Base-by-base conservation (phyloP, 768 basidiomycete genomes). In the Imleria badia region DNA sequence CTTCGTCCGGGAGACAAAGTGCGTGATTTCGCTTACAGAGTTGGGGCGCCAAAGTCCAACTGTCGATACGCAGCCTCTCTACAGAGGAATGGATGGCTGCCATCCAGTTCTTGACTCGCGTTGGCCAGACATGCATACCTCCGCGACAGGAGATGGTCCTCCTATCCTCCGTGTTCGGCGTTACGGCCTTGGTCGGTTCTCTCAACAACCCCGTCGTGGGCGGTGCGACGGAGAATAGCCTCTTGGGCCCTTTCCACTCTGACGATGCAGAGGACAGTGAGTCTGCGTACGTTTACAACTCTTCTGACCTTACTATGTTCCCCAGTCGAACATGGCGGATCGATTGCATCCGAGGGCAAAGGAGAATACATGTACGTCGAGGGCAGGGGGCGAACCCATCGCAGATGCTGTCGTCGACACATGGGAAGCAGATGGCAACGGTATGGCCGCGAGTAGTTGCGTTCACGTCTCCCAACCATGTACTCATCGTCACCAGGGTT, bases 71-170 rank as follows among this genome's bases (percentile, higher is more conserved):
- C 30, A 81, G 80, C 53, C 70, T 94, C 48, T 90, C 91, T 17
- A 87, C 84, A 1, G 87, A 92, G 3, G 92, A 94, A 75, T 94
- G 92, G 92, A 86, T 86, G 86, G 69, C 78, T n/a, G 76, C 89
- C 2, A 85, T 94, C 61, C 69, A 87, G 53, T 94, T 94, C 72
- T 73, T 94, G 54, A 94, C 91, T 0, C 74, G 76, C 9, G 81
- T 79, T 0, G 92, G 92, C 8, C 76, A 94, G 69, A 89, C 72
- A 55, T 91, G 84, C 68, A 83, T 85, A 0, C 79, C 83, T 34
- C 67, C 89, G 48, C 82, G 83, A 30, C 82, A 82, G 74, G 91
- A 94, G 66, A 89, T 89, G 68, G 91, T 94, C 62, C 81, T 94
- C 8, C 78, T 94, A 17, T 91, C 89, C 1, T 91, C 93, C 64